Conservation (phyloP, 225 moss, liverwort and hornwort genomes). For the Climacium dendroides region DNA sequence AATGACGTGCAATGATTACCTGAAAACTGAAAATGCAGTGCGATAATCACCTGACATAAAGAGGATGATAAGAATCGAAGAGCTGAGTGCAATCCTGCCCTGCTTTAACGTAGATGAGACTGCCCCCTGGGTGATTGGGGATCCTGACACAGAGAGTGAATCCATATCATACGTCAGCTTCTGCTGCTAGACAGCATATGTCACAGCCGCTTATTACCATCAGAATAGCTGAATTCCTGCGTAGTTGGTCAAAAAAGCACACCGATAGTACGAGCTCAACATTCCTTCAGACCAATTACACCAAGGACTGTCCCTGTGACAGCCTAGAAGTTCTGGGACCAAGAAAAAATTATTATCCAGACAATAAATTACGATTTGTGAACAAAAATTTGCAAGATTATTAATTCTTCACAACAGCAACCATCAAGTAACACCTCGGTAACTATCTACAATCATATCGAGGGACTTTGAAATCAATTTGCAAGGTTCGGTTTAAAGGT, state of each 20-base stretch:
- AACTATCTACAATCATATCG: not conserved
- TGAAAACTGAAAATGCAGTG: slow-evolving; percentile 4
- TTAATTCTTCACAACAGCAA: not conserved
- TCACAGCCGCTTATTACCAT: not conserved
- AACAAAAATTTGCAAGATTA: not conserved
- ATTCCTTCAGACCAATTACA: not conserved
- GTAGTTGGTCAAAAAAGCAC: slow-evolving; percentile 10
- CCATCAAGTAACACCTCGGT: not conserved
- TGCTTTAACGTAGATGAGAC: slow-evolving; percentile 87
- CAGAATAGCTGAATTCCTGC: slow-evolving; percentile 5
- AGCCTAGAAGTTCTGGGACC: not conserved
- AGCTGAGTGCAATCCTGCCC: slow-evolving; percentile 97
- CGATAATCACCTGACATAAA: slow-evolving; percentile 72
- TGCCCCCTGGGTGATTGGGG: slow-evolving; percentile 87
- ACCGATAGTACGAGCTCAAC: slow-evolving; percentile 5
- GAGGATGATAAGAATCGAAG: slow-evolving; percentile 96
- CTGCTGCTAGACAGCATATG: slow-evolving; percentile 1
- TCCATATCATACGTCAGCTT: slow-evolving; percentile 27
- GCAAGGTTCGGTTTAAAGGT: not conserved
- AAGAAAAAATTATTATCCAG: not conserved
- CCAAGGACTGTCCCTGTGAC: not conserved
- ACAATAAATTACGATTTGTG: not conserved
- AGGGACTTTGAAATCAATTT: not conserved
- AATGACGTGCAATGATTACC: slow-evolving; percentile 6
- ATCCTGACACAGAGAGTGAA: slow-evolving; percentile 57